Percentiles rank a stretch among this genome's conserved stretches.
Evolutionary conservation across 441 rosid species (phyloP).

Genomic region (Populus hybrid): DNA sequence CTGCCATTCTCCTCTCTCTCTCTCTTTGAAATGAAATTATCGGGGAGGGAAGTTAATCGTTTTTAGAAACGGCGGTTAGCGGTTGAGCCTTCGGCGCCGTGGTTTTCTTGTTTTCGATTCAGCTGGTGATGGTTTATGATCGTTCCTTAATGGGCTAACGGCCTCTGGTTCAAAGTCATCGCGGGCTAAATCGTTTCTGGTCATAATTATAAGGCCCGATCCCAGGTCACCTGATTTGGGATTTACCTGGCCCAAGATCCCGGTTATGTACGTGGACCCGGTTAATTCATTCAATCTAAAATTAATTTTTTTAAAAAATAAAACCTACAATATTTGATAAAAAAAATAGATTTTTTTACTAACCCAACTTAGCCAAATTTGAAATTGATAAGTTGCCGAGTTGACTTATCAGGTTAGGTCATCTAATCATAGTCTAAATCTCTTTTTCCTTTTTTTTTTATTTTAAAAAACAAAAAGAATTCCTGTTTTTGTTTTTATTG

Average conservation of each 20-base stretch:
- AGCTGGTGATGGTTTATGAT: background rate
- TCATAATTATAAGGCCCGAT: too few species aligned
- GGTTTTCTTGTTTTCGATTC: background rate
- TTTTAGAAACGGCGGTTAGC: background rate
- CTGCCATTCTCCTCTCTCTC: conserved; percentile 46
- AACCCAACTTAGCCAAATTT: too few species aligned
- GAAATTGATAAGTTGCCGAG: too few species aligned
- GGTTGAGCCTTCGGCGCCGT: conserved; percentile 1
- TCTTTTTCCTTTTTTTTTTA: background rate
- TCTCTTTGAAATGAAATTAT: background rate
- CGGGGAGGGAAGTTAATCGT: background rate
- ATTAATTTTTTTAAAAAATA: too few species aligned
- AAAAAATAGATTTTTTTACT: too few species aligned
- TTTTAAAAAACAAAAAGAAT: background rate
- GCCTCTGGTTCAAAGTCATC: background rate
- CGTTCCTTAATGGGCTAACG: background rate
- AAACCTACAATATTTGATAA: too few species aligned
- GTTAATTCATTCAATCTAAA: too few species aligned
- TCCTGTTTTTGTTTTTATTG: background rate
- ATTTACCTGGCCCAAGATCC: too few species aligned
- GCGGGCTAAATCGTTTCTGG: background rate
- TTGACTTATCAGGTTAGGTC: too few species aligned
- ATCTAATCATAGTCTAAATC: background rate
- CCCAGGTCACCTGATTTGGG: too few species aligned
- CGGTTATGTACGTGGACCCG: too few species aligned